Base-by-base conservation (phyloP, 805 yeast genomes). In the Candida mattraensis region DNA sequence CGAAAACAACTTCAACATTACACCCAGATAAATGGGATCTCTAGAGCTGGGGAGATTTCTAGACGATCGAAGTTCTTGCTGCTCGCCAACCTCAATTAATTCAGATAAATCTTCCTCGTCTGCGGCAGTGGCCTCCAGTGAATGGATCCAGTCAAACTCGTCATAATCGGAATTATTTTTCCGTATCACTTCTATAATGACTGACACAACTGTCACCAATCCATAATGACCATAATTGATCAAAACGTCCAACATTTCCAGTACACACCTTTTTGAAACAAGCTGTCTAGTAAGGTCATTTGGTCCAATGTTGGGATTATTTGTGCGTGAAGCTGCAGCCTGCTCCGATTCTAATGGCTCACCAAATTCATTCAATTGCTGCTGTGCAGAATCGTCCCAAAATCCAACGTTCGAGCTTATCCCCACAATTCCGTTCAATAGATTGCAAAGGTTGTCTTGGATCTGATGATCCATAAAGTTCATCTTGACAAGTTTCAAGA, bases 121-220 rank as follows among this genome's bases (percentile, higher is more conserved):
- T 5, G 19, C 31, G 5, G 44, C 38, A 15, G 39, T 29, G 10
- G 42, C 45, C 34, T 50, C 51, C 24, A 57, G 56, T 11, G 58
- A 44, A 16, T 43, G 50, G 21, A 60, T 51, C 64, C 66, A 60
- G 40, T 61, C 66, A 37, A 62, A 61, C 33, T 60, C 63, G 63
- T 93, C 99, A 61, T 93, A 93, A 58, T 93, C 99, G 0, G 96
- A 85, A 58, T 93, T 93, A 57, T 91, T 91, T 58, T 91, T 91
- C 53, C 99, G 75, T 35, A 93, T 91, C 27, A 91, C 75, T 63
- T 91, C 99, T 45, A 93, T 91, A 19, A 93, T 76, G 25, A 93
- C 87, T 7, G 96, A 88, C 18, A 93, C 99, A 51, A 95, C 94
- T 39, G 93, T 91, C 26, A 89, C 86, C 44, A 93, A 71, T 0